Evolutionary conservation across 106 monocot species (phyloP), one percentile per base, ranked within the genome.

Genomic region (Dendrobium chrysotoxum): DNA sequence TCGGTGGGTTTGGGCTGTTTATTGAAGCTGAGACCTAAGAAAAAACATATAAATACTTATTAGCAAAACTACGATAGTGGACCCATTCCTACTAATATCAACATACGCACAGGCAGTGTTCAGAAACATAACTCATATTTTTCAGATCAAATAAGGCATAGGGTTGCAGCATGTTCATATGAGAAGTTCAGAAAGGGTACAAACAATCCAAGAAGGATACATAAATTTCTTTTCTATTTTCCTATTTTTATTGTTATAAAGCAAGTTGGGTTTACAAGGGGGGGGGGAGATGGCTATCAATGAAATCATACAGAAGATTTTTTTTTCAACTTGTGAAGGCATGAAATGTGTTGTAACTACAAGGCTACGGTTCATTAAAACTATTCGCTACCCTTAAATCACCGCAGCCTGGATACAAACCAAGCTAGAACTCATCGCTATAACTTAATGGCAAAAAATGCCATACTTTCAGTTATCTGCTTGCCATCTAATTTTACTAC

Each of bases 11-110:
- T 20, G 25, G 18, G 38, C 81, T 82, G 21, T 46, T 78, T 40
- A 26, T 87, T 80, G 94, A 93, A 87, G 93, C 91, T 85, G 87
- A 81, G 77, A 94, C 93, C 96, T 96, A 90, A 79, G 75, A 81
- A 4, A 4, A 93, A 41, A 30, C 35, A 74, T 74, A 74, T 41
- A 42, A 74, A 41, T 50, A 74, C 21, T 74, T 71, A 16, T 71
- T 17, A 71, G 13, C 4, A 12, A 38, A 64, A 5, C 23, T 26
- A 64, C 25, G 5, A 64, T 25, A 1, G 5, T 64, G 64, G 64
- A 64, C 10, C 64, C 35, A 38, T 1, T 71, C 71, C 71, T 15
- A 71, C 71, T 15, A 71, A 31, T 35, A 64, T 64, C 23, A 26
- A 26, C 71, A 71, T 71, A 4, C 31, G 13, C 28, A 71, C 16